Evolutionary conservation across 2,329 filamentous ascomycete genomes (phyloP).

Genomic region (Escovopsis sp.): DNA sequence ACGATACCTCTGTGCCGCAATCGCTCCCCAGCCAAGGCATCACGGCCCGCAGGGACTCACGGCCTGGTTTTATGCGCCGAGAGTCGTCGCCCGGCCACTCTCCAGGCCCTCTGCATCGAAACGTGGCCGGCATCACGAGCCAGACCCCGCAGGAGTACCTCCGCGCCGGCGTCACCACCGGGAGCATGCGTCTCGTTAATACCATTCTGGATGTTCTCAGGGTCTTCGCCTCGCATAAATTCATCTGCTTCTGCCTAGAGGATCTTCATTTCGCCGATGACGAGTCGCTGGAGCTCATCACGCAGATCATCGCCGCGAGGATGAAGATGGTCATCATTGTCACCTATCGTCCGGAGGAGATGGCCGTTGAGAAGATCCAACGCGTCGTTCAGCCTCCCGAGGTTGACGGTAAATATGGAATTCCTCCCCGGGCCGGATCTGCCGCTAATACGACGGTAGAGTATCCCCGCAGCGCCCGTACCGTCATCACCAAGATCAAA

Average conservation of each 20-base stretch:
- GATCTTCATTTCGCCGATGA: slow-evolving; percentile 84
- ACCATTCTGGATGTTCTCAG: slow-evolving; percentile 76
- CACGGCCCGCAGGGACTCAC: slow-evolving; percentile 16
- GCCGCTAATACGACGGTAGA: slow-evolving; percentile 20
- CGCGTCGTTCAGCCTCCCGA: slow-evolving; percentile 38
- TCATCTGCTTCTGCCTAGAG: slow-evolving; percentile 79
- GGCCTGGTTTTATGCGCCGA: slow-evolving; percentile 23
- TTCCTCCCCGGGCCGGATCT: background rate
- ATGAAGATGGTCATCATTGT: slow-evolving; percentile 72
- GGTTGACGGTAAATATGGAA: slow-evolving; percentile 29
- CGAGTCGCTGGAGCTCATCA: slow-evolving; percentile 71
- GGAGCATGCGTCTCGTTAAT: slow-evolving; percentile 64
- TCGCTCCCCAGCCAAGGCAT: slow-evolving; percentile 22
- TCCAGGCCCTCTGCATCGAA: slow-evolving; percentile 19
- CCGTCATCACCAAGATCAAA: slow-evolving; percentile 53
- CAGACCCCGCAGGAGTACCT: slow-evolving; percentile 46
- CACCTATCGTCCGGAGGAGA: slow-evolving; percentile 55
- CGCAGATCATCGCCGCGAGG: slow-evolving; percentile 61
- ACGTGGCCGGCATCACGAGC: slow-evolving; percentile 22
- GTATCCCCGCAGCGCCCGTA: slow-evolving; percentile 27
- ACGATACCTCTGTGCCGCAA: slow-evolving; percentile 21
- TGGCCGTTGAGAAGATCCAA: slow-evolving; percentile 39
- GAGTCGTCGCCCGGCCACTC: slow-evolving; percentile 34
- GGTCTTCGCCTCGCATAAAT: slow-evolving; percentile 66
- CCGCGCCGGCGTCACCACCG: slow-evolving; percentile 40